phyloP scores from a whole-genome alignment of 2,329 filamentous ascomycete species.

The Ophidiomyces ophidiicola region DNA sequence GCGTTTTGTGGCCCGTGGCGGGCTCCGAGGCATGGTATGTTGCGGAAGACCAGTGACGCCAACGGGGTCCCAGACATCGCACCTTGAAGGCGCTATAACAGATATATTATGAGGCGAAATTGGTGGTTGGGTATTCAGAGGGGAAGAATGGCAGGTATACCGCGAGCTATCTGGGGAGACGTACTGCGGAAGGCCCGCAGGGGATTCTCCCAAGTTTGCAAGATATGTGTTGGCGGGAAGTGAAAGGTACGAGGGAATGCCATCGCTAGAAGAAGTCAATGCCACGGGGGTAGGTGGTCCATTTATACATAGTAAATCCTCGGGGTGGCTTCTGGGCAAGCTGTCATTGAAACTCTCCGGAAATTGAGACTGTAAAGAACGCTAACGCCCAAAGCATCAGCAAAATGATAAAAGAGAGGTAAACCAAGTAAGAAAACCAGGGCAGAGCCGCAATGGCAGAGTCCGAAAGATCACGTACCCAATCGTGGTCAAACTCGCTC shows the following conservation, averaged over 20 bases:
- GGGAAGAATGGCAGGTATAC: not conserved
- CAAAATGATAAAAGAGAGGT: not conserved
- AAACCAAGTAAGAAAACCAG: not conserved
- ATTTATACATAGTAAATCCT: slow-evolving; percentile 19
- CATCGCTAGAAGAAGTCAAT: not conserved
- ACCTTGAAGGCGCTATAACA: not conserved
- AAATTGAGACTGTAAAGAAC: not conserved
- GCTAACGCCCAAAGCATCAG: not conserved
- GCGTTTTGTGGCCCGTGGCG: slow-evolving; percentile 14
- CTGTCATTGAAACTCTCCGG: slow-evolving; percentile 5
- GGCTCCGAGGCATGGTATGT: not conserved
- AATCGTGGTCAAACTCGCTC: not conserved
- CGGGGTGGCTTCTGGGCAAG: slow-evolving; percentile 19
- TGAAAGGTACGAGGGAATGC: not conserved
- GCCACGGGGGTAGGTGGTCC: not conserved
- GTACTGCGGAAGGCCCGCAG: not conserved
- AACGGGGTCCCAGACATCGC: slow-evolving; percentile 5
- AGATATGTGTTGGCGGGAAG: not conserved
- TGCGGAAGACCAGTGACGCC: not conserved
- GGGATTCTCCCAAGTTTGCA: not conserved
- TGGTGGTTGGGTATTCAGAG: not conserved
- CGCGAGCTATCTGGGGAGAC: not conserved
- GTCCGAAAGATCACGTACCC: not conserved
- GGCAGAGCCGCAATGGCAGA: not conserved
- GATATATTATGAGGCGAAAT: not conserved